phyloP scores from a whole-genome alignment of 2,329 filamentous ascomycete species.

The Fusarium sp. region DNA sequence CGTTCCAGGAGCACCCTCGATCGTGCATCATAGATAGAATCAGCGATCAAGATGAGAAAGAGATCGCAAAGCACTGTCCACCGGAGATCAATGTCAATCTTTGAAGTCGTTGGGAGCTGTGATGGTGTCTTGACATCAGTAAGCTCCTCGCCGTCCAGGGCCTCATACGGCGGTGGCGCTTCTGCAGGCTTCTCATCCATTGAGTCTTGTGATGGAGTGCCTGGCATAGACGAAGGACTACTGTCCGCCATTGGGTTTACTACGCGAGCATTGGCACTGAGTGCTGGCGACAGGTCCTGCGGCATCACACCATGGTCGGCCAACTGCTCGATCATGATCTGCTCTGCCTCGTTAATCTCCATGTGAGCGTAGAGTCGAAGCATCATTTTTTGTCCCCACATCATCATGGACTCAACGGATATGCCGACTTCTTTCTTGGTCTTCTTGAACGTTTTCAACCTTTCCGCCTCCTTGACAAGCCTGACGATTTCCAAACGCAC shows the following conservation, averaged over 20 bases:
- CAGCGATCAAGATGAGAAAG: conserved; percentile 96
- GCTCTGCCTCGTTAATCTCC: conserved; percentile 92
- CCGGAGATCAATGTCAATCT: conserved; percentile 93
- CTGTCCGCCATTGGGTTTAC: conserved; percentile 87
- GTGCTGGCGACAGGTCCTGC: conserved; percentile 83
- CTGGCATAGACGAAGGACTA: conserved; percentile 33
- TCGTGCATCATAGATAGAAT: conserved; percentile 91
- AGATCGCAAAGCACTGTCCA: conserved; percentile 98
- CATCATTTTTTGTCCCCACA: conserved; percentile 99
- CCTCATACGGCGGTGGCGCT: conserved; percentile 72
- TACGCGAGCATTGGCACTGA: conserved; percentile 94
- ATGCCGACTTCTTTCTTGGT: conserved; percentile 80
- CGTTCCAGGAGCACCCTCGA: conserved; percentile 87
- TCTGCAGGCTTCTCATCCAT: conserved; percentile 64
- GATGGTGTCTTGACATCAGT: conserved; percentile 87
- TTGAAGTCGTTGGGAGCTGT: conserved; percentile 83
- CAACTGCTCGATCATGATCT: conserved; percentile 99
- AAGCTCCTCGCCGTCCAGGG: conserved; percentile 77
- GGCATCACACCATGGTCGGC: conserved; percentile 92
- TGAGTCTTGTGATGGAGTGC: conserved; percentile 32
- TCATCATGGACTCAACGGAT: conserved; percentile 84
- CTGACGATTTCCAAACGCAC: conserved; percentile 84
- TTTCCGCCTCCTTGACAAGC: conserved; percentile 80
- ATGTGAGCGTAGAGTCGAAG: conserved; percentile 93
- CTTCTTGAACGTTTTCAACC: conserved; percentile 72